Base-by-base conservation (phyloP, 169 alveolate species). In the Perkinsus olseni region DNA sequence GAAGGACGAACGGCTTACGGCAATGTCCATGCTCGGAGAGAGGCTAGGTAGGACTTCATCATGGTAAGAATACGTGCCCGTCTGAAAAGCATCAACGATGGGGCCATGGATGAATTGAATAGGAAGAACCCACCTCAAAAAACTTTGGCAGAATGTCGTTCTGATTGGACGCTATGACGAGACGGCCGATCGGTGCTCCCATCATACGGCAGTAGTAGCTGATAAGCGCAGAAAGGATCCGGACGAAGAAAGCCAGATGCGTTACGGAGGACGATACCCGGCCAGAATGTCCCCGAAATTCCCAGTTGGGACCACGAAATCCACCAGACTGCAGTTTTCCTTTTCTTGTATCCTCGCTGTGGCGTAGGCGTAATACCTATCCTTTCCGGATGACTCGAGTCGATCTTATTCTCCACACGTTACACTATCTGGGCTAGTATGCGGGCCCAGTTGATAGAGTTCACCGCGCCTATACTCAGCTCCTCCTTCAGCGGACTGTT, bases 1-100 rank as follows among this genome's bases (percentile, higher is more conserved):
- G 17, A 1, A 28, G 34, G 31, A 24, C 34, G 31, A 24, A 62
- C 31, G 50, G 21, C 82, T 3, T 20, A 92, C 93, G 21, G 39
- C 91, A 8, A 94, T 94, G 74, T 94, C 95, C 94, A 94, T 94
- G 38, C 94, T 40, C 28, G 95, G 95, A 17, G 93, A 51, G 74
- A 39, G 38, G 31, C 94, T 94, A 20, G 91, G 93, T 8, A 31
- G 10, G 48, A 94, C 95, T 62, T 62, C 82, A 28, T 62, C 82
- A 62, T 62, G 82, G 34, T 62, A 62, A 4, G 82, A 62, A 28
- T 62, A 62, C 82, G 82, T 62, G 82, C 82, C 82, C 82, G 82
- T 62, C 82, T 62, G 82, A 62, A 3, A 40, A 40, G n/a, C 50
- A 40, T 6, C 50, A 40, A 3, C 50, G 11, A 40, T 40, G 50